Conservation (phyloP, 2,329 filamentous ascomycete genomes). For the Fusarium succisae region DNA sequence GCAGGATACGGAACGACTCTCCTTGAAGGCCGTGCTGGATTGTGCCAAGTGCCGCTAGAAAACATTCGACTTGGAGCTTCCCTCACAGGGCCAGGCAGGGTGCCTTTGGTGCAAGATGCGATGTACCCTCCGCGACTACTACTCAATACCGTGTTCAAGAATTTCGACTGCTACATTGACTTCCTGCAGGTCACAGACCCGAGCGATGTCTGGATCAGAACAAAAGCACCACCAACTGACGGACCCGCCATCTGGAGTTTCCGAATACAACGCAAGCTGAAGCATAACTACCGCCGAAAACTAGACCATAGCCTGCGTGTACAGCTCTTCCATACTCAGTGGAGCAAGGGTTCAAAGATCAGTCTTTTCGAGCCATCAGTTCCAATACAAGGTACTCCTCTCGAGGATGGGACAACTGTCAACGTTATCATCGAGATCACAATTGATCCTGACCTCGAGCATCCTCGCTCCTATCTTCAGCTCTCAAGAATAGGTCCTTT, state of each 20-base stretch:
- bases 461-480: background rate
- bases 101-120: background rate
- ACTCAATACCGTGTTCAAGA: background rate
- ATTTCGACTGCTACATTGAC: background rate
- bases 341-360: background rate
- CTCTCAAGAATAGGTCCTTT: background rate
- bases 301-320: background rate
- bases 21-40: background rate
- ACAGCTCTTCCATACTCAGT: background rate
- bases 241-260: background rate
- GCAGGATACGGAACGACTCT: background rate
- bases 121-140: background rate
- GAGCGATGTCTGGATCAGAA: background rate
- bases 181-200: accelerated
- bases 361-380: background rate
- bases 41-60: background rate
- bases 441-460: background rate
- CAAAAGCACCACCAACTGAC: background rate
- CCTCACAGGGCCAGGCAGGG: background rate
- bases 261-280: background rate
- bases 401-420: background rate
- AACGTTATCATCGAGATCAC: background rate
- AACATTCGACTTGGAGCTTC: background rate
- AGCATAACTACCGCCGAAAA: background rate
- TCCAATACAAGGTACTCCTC: background rate